These are phyloP conservation scores for Podospora tetraspora DNA, from an alignment of 495 filamentous ascomycete species.

Conservation along the genomic window DNA sequence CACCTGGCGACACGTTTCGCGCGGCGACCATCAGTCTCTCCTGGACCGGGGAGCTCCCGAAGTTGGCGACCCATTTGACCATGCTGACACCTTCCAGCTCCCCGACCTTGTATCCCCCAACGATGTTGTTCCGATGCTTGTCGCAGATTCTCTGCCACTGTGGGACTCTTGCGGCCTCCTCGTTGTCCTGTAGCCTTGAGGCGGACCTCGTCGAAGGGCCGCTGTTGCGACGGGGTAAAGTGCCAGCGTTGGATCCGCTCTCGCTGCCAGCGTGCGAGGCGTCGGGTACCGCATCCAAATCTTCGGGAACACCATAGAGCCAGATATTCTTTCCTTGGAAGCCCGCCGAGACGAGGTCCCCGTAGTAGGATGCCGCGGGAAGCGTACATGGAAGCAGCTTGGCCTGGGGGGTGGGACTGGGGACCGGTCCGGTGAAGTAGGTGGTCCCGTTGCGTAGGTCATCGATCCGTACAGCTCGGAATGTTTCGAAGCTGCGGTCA, in stretches of 20 bases:
- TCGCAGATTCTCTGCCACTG: constrained; percentile 69
- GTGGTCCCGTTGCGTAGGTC: constrained; percentile 70
- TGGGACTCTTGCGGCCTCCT: constrained; percentile 41
- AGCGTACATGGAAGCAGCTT: constrained; percentile 59
- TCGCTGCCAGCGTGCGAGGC: constrained; percentile 24
- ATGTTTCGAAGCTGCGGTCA: constrained; percentile 68
- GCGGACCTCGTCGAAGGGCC: constrained; percentile 35
- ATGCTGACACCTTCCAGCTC: constrained; percentile 53
- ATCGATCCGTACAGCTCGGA: constrained; percentile 69
- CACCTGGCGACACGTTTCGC: constrained; percentile 61
- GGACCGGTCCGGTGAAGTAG: constrained; percentile 71
- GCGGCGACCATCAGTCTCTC: constrained; percentile 70
- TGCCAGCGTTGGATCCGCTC: constrained; percentile 20
- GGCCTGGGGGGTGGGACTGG: constrained; percentile 36
- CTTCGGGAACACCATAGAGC: constrained; percentile 75
- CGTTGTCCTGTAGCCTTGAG: constrained; percentile 31
- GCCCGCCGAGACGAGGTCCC: constrained; percentile 70
- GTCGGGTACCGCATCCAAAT: constrained; percentile 55
- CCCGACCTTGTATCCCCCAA: constrained; percentile 53
- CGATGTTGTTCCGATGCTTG: constrained; percentile 58
- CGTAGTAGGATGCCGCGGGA: constrained; percentile 60
- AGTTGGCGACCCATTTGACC: constrained; percentile 57
- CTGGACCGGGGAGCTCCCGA: constrained; percentile 37
- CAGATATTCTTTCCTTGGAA: constrained; percentile 69
- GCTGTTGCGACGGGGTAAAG: constrained; percentile 38